Evolutionary conservation across 805 yeast genomes (phyloP).

Genomic region (Candida piceae): DNA sequence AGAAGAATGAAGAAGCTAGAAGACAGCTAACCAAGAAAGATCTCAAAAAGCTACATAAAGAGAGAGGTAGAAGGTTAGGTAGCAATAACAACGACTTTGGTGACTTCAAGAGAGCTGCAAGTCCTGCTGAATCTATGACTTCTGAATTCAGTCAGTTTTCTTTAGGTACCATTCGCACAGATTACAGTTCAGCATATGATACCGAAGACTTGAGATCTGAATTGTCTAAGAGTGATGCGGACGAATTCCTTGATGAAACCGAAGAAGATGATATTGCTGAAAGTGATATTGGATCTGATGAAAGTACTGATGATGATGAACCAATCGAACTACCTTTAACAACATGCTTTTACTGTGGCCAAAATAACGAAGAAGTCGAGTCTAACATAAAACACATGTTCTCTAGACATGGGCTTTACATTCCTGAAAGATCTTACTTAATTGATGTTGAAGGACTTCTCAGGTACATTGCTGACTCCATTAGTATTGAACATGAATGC

Average conservation of each 20-base stretch:
- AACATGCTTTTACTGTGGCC: slow-evolving; percentile 47
- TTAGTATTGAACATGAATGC: slow-evolving; percentile 77
- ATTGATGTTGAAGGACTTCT: slow-evolving; percentile 66
- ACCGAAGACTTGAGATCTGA: slow-evolving; percentile 20
- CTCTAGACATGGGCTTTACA: slow-evolving; percentile 71
- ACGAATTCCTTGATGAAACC: slow-evolving; percentile 2
- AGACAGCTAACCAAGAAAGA: slow-evolving; percentile 38
- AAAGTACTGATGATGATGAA: slow-evolving; percentile 21
- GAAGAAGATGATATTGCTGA: slow-evolving; percentile 14
- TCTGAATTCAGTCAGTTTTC: slow-evolving; percentile 56
- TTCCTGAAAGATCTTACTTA: slow-evolving; percentile 76
- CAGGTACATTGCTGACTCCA: slow-evolving; percentile 64
- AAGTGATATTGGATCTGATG: slow-evolving; percentile 16
- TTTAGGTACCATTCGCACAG: slow-evolving; percentile 31
- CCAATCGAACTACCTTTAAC: slow-evolving; percentile 33
- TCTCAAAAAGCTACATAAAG: slow-evolving; percentile 24
- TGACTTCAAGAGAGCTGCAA: slow-evolving; percentile 30
- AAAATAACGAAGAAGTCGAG: slow-evolving; percentile 34
- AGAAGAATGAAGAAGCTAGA: slow-evolving; percentile 20
- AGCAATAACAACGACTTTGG: slow-evolving; percentile 1
- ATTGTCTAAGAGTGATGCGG: slow-evolving; percentile 12
- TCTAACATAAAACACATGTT: slow-evolving; percentile 67
- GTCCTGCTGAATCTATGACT: slow-evolving; percentile 51
- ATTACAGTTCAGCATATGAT: slow-evolving; percentile 17
- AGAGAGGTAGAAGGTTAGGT: slow-evolving; percentile 26